A percentile compares a stretch with the other conserved stretches of the same genome.
Conservation (phyloP, 164 flowering plant genomes). For the Aristolochia contorta region DNA sequence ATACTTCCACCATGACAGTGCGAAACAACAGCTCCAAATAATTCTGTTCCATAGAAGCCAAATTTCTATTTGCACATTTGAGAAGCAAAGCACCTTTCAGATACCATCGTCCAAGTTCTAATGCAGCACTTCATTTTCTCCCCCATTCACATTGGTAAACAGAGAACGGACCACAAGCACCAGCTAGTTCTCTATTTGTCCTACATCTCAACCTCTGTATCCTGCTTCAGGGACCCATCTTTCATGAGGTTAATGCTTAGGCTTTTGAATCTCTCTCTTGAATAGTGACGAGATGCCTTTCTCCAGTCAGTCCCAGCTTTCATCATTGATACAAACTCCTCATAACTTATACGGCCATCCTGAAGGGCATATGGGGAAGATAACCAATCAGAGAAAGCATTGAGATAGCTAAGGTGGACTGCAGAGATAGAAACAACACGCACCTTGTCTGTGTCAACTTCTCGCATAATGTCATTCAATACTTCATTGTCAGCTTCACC, state of each 20-base stretch:
- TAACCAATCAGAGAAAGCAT: background rate
- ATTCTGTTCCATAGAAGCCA: too few relatives aligned
- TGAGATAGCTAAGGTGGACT: background rate
- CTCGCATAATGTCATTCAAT: constrained; percentile 73
- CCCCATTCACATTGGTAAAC: too few relatives aligned
- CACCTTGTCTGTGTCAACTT: constrained; percentile 97
- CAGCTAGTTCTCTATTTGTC: too few relatives aligned
- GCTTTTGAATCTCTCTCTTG: constrained; percentile 95
- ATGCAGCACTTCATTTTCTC: too few relatives aligned
- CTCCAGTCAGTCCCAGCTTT: constrained; percentile 99
- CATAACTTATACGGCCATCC: constrained; percentile 90
- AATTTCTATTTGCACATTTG: too few relatives aligned
- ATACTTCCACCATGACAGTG: background rate
- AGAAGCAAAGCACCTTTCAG: too few relatives aligned
- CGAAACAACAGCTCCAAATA: too few relatives aligned
- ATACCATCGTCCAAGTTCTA: too few relatives aligned
- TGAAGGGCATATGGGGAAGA: constrained; percentile 10
- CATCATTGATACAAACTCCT: constrained; percentile 97
- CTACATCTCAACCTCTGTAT: constrained; percentile 32
- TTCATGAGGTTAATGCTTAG: constrained; percentile 89
- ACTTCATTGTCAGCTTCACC: constrained; percentile 65
- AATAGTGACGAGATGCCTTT: constrained; percentile 93
- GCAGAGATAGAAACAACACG: background rate
- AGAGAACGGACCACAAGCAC: too few relatives aligned
- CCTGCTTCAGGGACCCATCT: constrained; percentile 85